A percentile compares a stretch with the other conserved stretches of the same genome.
Conservation (phyloP, 352 stramenopile species). For the Globisporangium cederbergense region DNA sequence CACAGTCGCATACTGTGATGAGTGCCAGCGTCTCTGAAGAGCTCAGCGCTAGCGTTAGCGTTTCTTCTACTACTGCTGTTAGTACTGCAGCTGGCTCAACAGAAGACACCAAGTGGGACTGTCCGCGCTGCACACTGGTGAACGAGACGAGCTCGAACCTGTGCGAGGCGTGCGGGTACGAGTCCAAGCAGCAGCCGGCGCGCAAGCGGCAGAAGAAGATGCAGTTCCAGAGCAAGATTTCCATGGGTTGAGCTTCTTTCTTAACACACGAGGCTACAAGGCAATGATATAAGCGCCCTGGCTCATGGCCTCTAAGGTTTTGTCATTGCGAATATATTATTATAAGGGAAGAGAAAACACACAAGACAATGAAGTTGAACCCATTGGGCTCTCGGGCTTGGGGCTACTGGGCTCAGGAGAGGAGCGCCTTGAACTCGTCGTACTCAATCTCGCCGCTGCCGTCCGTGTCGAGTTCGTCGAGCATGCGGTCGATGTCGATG, state of each 20-base stretch:
- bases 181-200: slow-evolving; percentile 26
- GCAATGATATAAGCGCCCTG: background rate
- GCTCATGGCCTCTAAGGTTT: slow-evolving; percentile 3
- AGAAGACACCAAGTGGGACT: slow-evolving; percentile 57
- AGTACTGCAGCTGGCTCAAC: background rate
- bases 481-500: slow-evolving; percentile 96
- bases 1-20: background rate
- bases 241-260: slow-evolving; percentile 21
- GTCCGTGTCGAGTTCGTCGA: slow-evolving; percentile 94
- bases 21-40: slow-evolving; percentile 2
- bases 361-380: background rate
- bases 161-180: slow-evolving; percentile 69
- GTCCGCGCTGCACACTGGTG: slow-evolving; percentile 74
- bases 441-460: slow-evolving; percentile 94
- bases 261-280: too few species aligned
- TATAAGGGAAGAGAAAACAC: slow-evolving; percentile 16
- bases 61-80: background rate
- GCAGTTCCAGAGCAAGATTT: slow-evolving; percentile 81
- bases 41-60: slow-evolving; percentile 2
- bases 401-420: slow-evolving; percentile 40
- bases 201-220: slow-evolving; percentile 72
- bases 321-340: slow-evolving; percentile 21
- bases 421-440: slow-evolving; percentile 93
- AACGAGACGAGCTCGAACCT: slow-evolving; percentile 50
- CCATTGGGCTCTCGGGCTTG: background rate